Base-by-base conservation (phyloP, 2,329 filamentous ascomycete genomes). In the Diaporthe nobilis region DNA sequence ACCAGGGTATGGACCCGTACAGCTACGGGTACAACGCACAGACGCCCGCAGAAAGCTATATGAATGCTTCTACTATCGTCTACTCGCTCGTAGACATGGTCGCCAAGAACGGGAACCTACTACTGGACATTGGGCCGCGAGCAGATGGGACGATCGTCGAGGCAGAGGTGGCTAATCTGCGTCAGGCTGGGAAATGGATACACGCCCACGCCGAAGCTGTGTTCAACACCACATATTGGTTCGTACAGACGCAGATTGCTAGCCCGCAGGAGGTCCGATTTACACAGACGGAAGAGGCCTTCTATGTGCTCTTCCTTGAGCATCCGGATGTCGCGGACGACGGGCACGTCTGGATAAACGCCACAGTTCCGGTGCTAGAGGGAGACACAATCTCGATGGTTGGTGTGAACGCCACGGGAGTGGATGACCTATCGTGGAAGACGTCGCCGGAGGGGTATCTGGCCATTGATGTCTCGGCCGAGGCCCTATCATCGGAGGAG, bases 11-110 rank as follows among this genome's bases (percentile, higher is more conserved):
- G 88, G 90, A 92, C 78, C 90, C 90, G 0, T 91, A 85, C 78
- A 87, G 84, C 77, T 92, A 92, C 78, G 90, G 90, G 4, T 92
- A 89, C 82, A 92, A 92, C 79, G 84, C 87, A 9, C 89, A 89
- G 1, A 92, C 90, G 0, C 84, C 87, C 0, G 79, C 82, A 2
- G 80, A 78, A 0, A 84, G 83, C 13, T 91, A 91, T 80, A 88
- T 92, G 86, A 90, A 87, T 57, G 87, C 89, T 0, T 83, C 80
- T 10, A 84, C 81, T 0, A 83, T 92, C 34, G 83, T 91, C 0
- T 82, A 82, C 20, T 84, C 83, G 5, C 85, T 90, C 0, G 84
- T 90, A 4, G 88, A 90, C 75, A 89, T 90, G 77, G 85, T 89
- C 0, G 84, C 84, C 74, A 90, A 90, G 80, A 90, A 90, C 72